Conservation (phyloP, 2,329 filamentous ascomycete species). For the Exophiala xenobiotica region DNA sequence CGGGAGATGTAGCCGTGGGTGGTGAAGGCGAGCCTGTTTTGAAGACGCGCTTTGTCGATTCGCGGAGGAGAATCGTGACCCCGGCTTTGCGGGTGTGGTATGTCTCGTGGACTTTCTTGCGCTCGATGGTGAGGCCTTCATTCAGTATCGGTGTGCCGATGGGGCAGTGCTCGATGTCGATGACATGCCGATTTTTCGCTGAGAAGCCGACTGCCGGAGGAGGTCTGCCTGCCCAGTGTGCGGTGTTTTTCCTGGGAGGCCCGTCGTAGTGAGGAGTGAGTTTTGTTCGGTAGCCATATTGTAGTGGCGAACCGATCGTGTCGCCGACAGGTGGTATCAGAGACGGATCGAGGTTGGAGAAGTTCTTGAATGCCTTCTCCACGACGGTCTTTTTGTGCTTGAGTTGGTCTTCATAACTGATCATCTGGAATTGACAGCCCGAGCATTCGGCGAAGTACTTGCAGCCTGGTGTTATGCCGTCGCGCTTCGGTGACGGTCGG, state of each 20-base stretch:
- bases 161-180: constrained; percentile 97
- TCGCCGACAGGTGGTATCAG: constrained; percentile 73
- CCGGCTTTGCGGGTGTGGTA: constrained; percentile 72
- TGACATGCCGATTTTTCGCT: constrained; percentile 72
- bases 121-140: constrained; percentile 73
- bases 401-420: constrained; percentile 83
- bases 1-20: constrained; percentile 25
- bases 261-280: constrained; percentile 94
- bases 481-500: constrained; percentile 70
- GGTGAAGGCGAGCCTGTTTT: constrained; percentile 34
- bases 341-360: constrained; percentile 75
- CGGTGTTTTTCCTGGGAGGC: constrained; percentile 41
- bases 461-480: constrained; percentile 75
- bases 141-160: constrained; percentile 87
- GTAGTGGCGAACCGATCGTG: constrained; percentile 84
- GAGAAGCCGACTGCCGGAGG: constrained; percentile 92
- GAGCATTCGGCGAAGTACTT: constrained; percentile 84
- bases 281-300: constrained; percentile 95
- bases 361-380: constrained; percentile 88
- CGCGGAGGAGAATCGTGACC: constrained; percentile 83
- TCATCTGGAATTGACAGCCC: constrained; percentile 97
- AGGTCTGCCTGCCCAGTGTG: constrained; percentile 54
- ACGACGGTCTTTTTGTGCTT: constrained; percentile 80
- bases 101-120: constrained; percentile 70
- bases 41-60: constrained; percentile 67